Conservation (phyloP, 2,329 filamentous ascomycete species). For the Aurifilum marmelostoma region DNA sequence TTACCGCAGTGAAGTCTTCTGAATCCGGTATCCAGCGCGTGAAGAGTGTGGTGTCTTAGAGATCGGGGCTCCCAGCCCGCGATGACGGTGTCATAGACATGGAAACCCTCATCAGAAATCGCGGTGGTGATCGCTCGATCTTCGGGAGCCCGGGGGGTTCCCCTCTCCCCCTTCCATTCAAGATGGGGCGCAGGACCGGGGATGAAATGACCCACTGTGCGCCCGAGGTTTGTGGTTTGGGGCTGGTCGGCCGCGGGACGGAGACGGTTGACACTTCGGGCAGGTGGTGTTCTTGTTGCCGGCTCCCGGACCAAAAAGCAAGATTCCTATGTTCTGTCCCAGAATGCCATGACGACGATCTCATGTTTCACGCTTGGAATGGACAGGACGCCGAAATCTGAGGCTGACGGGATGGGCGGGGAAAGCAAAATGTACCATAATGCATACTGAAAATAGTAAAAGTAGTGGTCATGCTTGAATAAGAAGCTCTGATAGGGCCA, state of each 20-base stretch:
- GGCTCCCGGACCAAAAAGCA: not conserved
- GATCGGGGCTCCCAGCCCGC: not conserved
- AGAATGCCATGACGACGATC: not conserved
- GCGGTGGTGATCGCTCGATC: constrained; percentile 18
- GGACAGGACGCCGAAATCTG: not conserved
- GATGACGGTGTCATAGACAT: constrained; percentile 14
- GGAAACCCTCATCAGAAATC: constrained; percentile 9
- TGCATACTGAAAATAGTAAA: not conserved
- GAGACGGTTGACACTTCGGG: constrained; percentile 6
- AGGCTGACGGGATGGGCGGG: too few relatives aligned
- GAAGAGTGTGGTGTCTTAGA: not conserved
- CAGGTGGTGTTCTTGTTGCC: constrained; percentile 7
- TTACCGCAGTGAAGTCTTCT: not conserved
- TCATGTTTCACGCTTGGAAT: constrained; percentile 3
- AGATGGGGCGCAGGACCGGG: not conserved
- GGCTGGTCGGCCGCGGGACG: constrained; percentile 5
- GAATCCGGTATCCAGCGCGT: constrained; percentile 3
- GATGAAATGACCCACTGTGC: not conserved
- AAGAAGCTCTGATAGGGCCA: not conserved
- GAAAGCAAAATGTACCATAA: not conserved
- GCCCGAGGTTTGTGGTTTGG: not conserved
- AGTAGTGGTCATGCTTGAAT: not conserved
- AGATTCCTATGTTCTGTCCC: not conserved
- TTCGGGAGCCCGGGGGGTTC: not conserved
- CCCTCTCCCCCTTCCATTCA: not conserved